A percentile compares a stretch with the other conserved stretches of the same genome.
Evolutionary conservation across 805 yeast genomes (phyloP).

Genomic region (Wickerhamomyces bisporus): DNA sequence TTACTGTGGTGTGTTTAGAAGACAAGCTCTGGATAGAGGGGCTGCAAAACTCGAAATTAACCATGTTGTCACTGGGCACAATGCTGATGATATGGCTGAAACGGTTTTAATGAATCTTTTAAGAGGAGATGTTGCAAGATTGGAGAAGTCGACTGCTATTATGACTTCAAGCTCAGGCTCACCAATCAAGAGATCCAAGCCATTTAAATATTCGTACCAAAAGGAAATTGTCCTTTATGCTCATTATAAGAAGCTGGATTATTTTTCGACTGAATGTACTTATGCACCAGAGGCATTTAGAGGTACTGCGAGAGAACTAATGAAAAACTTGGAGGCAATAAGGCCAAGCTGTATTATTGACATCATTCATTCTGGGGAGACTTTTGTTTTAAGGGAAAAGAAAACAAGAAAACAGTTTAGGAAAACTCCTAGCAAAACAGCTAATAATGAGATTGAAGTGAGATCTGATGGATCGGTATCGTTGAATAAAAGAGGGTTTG

Average conservation of each 20-base stretch:
- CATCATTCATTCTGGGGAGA: slow-evolving; percentile 91
- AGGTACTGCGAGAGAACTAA: slow-evolving; percentile 91
- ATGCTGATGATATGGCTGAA: slow-evolving; percentile 99
- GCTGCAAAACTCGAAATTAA: slow-evolving; percentile 78
- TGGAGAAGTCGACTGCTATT: slow-evolving; percentile 83
- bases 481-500: slow-evolving; percentile 31
- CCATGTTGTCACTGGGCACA: slow-evolving; percentile 97
- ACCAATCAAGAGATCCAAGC: slow-evolving; percentile 90
- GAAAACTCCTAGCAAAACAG: slow-evolving; percentile 10
- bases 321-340: slow-evolving; percentile 84
- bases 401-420: slow-evolving; percentile 34
- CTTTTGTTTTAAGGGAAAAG: slow-evolving; percentile 58
- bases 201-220: slow-evolving; percentile 92
- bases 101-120: slow-evolving; percentile 92
- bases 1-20: slow-evolving; percentile 93
- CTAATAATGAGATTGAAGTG: slow-evolving; percentile 41
- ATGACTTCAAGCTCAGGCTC: slow-evolving; percentile 80
- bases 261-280: slow-evolving; percentile 95
- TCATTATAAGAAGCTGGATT: slow-evolving; percentile 90
- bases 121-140: slow-evolving; percentile 93
- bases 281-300: slow-evolving; percentile 98
- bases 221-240: slow-evolving; percentile 97
- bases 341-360: slow-evolving; percentile 93
- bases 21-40: slow-evolving; percentile 96
- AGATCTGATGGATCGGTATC: slow-evolving; percentile 60